Evolutionary conservation across 148 eudicot genomes (phyloP), one percentile per base, ranked within the genome.

Genomic region (Drosera capensis): DNA sequence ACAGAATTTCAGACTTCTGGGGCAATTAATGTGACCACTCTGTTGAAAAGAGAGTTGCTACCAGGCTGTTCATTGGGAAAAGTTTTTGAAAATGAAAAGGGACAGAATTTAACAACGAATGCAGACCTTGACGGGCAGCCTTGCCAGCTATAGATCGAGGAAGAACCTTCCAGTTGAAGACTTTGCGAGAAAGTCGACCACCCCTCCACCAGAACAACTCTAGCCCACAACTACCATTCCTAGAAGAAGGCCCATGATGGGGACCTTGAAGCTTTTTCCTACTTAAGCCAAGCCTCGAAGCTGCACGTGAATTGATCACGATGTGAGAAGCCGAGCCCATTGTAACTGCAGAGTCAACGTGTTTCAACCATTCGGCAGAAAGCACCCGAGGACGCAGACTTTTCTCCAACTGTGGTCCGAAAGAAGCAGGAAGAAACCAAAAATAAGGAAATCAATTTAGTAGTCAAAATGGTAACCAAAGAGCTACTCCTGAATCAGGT

Each of bases 191-290:
- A 52, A 68, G 52, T 56, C 52, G 65, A 46, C 99, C 95, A 57
- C 99, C 99, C 67, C 99, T 80, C 99, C 99, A 78, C 99, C 99
- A 90, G 57, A 75, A 58, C 49, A 76, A 53, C 18, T 64, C 59
- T 59, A 78, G 64, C 16, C 99, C 99, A 46, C 68, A 54, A 15
- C 52, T 59, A 53, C 72, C 71, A 57, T 38, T 62, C 46, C 51
- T 43, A 44, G 76, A 65, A 43, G 80, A 60, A 25, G 68, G 49
- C 52, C 54, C 74, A 25, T 20, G 25, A 54, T 58, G 80, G 7
- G 63, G 54, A 71, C 2, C 20, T 45, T 56, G 68, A 25, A 58
- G 64, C 59, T 68, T 83, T 66, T 64, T 85, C 60, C 49, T 67
- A 29, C 53, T 64, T 54, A 49, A 54, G 46, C 70, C 79, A 57